Evolutionary conservation across 2,329 filamentous ascomycete genomes (phyloP).

Genomic region (Huntiella abstrusa): DNA sequence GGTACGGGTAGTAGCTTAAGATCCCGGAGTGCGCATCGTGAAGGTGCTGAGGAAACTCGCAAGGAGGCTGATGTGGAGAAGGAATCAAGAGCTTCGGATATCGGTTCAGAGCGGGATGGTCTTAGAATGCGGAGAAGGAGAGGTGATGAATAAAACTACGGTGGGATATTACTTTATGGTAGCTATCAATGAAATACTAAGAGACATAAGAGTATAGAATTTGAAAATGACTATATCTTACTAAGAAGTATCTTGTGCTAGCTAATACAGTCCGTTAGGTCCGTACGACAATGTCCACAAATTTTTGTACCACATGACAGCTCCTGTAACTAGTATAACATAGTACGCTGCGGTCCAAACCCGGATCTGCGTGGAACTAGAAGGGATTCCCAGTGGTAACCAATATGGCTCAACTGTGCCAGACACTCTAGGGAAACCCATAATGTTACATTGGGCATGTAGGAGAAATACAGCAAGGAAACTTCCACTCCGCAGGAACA

Average conservation of each 20-base stretch:
- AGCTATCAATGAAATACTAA: neutral
- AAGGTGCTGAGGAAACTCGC: conserved; percentile 2
- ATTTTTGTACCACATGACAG: conserved; percentile 48
- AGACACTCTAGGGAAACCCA: conserved; percentile 75
- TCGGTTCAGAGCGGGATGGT: conserved; percentile 11
- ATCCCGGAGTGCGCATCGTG: conserved; percentile 1
- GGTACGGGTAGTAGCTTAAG: conserved; percentile 21
- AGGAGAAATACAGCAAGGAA: conserved; percentile 55
- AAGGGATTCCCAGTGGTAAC: conserved; percentile 16
- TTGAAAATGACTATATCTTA: no score
- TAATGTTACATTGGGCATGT: conserved; percentile 82
- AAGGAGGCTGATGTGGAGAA: conserved; percentile 29
- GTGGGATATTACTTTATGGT: neutral
- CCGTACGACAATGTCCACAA: conserved; percentile 56
- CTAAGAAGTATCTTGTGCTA: neutral
- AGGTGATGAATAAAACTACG: conserved; percentile 14
- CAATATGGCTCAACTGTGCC: conserved; percentile 46
- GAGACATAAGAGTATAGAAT: no score
- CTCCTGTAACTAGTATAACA: conserved; percentile 50
- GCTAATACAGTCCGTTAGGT: conserved; percentile 6
- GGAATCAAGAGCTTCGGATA: conserved; percentile 21
- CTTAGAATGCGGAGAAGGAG: conserved; percentile 23
- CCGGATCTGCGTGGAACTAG: conserved; percentile 12
- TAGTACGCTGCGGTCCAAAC: conserved; percentile 69
- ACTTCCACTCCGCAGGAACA: conserved; percentile 72